Conservation (phyloP, 805 yeast genomes). For the Cyberlindnera bimundalis region DNA sequence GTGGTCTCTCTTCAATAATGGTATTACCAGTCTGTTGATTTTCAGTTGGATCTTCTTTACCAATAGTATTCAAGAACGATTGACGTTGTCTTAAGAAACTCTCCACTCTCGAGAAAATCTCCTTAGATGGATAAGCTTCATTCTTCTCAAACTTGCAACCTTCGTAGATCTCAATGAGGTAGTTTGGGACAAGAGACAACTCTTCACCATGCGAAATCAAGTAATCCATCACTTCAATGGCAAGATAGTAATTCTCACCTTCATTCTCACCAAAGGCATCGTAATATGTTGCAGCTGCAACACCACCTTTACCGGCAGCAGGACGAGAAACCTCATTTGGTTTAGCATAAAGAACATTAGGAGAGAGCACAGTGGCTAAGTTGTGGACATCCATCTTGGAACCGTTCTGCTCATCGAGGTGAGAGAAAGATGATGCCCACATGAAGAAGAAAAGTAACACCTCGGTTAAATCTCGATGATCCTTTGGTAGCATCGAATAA, state of each 20-base stretch:
- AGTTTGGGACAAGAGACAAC: slow-evolving; percentile 69
- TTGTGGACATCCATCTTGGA: slow-evolving; percentile 97
- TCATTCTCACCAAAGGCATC: slow-evolving; percentile 40
- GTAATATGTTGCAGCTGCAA: slow-evolving; percentile 30
- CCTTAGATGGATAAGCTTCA: slow-evolving; percentile 34
- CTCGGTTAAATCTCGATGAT: slow-evolving; percentile 81
- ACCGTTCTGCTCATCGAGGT: slow-evolving; percentile 83
- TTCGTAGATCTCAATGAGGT: slow-evolving; percentile 33
- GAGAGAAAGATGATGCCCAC: slow-evolving; percentile 96
- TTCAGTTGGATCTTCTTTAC: slow-evolving; percentile 13
- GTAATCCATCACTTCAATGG: slow-evolving; percentile 85
- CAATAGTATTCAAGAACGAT: slow-evolving; percentile 13
- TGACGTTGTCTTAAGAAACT: slow-evolving; percentile 28
- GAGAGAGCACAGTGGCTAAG: slow-evolving; percentile 92
- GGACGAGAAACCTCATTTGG: slow-evolving; percentile 34
- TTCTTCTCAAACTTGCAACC: slow-evolving; percentile 22
- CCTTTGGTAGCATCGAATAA: slow-evolving; percentile 75
- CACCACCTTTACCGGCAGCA: slow-evolving; percentile 19
- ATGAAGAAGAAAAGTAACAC: slow-evolving; percentile 80
- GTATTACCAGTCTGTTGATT: slow-evolving; percentile 14
- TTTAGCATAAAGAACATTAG: slow-evolving; percentile 73
- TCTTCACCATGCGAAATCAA: slow-evolving; percentile 80
- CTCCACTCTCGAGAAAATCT: slow-evolving; percentile 35
- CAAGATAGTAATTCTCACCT: slow-evolving; percentile 77
- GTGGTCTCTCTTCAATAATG: slow-evolving; percentile 14